Conservation (phyloP, 495 filamentous ascomycete genomes). For the Podospora tetraspora region DNA sequence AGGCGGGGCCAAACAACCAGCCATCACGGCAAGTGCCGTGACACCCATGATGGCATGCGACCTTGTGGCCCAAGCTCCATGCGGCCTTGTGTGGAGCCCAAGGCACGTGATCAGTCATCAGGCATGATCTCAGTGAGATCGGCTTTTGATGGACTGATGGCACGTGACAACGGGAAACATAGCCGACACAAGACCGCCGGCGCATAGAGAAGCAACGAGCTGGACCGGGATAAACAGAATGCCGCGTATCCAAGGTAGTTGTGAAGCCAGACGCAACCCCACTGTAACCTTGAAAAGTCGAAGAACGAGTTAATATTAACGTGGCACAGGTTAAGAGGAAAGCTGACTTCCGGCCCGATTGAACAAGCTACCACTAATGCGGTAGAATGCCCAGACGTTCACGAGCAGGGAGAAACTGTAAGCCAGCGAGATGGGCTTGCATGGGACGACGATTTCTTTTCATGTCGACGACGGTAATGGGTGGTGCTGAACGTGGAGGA, state of each 20-base stretch:
- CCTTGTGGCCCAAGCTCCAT: no score
- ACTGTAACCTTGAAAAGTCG: constrained; percentile 37
- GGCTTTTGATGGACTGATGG: no score
- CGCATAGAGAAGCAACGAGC: constrained; percentile 49
- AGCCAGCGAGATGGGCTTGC: constrained; percentile 24
- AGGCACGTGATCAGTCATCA: no score
- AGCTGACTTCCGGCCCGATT: constrained; percentile 53
- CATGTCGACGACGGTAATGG: background rate
- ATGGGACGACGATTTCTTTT: constrained; percentile 9
- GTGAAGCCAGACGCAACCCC: constrained; percentile 46
- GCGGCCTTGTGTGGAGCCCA: no score
- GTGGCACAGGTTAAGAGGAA: background rate
- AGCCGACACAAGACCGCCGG: constrained; percentile 46
- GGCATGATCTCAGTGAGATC: no score
- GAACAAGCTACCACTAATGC: constrained; percentile 59
- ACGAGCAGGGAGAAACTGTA: constrained; percentile 61
- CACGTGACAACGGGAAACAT: constrained; percentile 55
- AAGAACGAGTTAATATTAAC: background rate
- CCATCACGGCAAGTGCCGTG: no score
- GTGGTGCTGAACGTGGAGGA: background rate
- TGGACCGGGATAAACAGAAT: constrained; percentile 49
- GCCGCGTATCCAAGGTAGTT: constrained; percentile 42
- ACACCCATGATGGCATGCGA: no score
- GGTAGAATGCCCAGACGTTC: constrained; percentile 63
- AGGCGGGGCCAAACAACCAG: no score